Base-by-base conservation (phyloP, 2,329 filamentous ascomycete genomes). In the Aspergillus sp. region DNA sequence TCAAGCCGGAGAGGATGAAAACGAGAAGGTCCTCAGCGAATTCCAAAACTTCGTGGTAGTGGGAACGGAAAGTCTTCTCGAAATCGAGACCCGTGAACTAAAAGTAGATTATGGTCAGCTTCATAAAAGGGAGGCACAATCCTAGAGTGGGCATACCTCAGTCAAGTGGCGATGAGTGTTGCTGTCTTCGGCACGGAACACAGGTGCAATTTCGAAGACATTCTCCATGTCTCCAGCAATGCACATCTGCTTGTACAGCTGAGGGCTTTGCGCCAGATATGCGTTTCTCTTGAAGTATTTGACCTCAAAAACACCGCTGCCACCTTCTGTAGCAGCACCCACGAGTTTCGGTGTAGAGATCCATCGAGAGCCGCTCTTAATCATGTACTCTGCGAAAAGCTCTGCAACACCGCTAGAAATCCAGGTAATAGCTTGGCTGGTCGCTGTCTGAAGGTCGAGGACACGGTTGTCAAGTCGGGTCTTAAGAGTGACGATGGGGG, bases 271-370 rank as follows among this genome's bases (percentile, higher is more conserved):
- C 2, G 86, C 85, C 41, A 88, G 77, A 70, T 82, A 88, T 24
- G 91, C 93, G 64, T 89, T 85, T 70, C 89, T 86, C 65, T 89
- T 90, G 74, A 98, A 98, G 78, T 98, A 98, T 44, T 88, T 87
- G 66, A 98, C 81, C 67, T 88, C 84, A 75, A 99, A 98, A 41
- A 98, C 93, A 72, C 93, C 96, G 65, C 87, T 87, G 64, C 95
- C 95, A 68, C 95, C 93, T 78, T 99, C 95, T 4, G 91, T 95
- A 4, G 95, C 90, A 14, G 93, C 90, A 50, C 89, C 93, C 55
- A 96, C 90, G 44, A 99, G 82, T 74, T 92, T 93, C 9, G 95
- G 92, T 2, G 93, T 90, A 73, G 96, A 91, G 69, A 97, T 92
- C 74, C 90, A 86, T 63, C 88, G 86, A 74, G 96, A 96, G 54